Base-by-base conservation (phyloP, 345 rosid genomes). In the Clarkia xantiana region DNA sequence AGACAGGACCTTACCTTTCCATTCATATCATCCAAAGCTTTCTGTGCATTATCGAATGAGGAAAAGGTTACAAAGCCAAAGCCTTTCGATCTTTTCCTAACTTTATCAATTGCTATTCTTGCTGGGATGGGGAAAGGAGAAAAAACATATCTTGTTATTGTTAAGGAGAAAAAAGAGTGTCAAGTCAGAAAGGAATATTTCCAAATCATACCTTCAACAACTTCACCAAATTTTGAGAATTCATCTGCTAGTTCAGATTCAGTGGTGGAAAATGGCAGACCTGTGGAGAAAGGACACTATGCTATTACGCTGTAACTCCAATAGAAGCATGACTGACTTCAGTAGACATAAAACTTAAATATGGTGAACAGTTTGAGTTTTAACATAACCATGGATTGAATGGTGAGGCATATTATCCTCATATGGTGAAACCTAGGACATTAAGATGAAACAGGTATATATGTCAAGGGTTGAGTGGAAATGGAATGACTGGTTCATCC, bases 161-260 rank as follows among this genome's bases (percentile, higher is more conserved):
- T 47, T 11, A 25, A 45, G 6, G 23, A 50, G 14, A 5, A 19
- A 40, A 20, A 40, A 23, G 19, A 12, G 19, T 18, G 11, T 48
- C 12, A 3, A 17, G 36, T 3, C 9, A 42, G 42, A 8, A 11
- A 47, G 16, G 57, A 11, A 55, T 49, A 12, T n/a, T n/a, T n/a
- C 42, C 47, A 43, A 41, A 54, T 57, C 14, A 47, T 39, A 82
- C 91, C 81, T 64, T 53, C 66, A 9, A 69, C 51, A 42, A 81
- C 77, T 57, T 62, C 42, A 16, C 91, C 91, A 51, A 54, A 76
- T 58, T 74, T 64, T 49, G 90, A 70, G 72, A 82, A 79, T 39
- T 76, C 77, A 55, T 71, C 40, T 1, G 68, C 48, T 59, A 82
- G 61, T 14, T 52, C 49, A 20, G 60, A 59, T 49, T 71, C 64